Evolutionary conservation across 192 early-diverging fungal genomes (phyloP).

Genomic region (Mortierella hygrophila): DNA sequence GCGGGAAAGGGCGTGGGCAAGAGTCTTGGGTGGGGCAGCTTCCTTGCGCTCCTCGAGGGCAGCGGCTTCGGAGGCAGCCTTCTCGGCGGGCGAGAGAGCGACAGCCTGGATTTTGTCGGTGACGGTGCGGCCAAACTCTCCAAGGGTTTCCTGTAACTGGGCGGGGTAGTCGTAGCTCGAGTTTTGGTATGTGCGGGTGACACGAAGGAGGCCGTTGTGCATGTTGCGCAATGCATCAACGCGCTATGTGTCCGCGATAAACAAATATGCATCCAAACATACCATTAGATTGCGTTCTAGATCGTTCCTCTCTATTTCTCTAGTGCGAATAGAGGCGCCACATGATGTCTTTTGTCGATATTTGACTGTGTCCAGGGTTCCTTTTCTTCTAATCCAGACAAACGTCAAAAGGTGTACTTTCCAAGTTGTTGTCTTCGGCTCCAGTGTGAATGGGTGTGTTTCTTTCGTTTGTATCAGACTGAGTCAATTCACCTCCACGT

Average conservation of each 20-base stretch:
- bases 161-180: slow-evolving; percentile 84
- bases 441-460: too few species aligned
- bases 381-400: too few species aligned
- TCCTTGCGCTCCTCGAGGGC: slow-evolving; percentile 39
- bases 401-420: too few species aligned
- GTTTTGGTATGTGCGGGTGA: slow-evolving; percentile 80
- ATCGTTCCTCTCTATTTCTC: background rate
- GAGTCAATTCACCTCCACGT: too few species aligned
- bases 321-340: too few species aligned
- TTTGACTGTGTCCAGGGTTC: too few species aligned
- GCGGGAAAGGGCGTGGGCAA: slow-evolving; percentile 82
- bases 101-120: slow-evolving; percentile 71
- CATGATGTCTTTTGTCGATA: too few species aligned
- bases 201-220: slow-evolving; percentile 77
- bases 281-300: background rate
- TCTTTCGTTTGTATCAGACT: too few species aligned
- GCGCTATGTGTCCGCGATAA: slow-evolving; percentile 63
- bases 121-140: slow-evolving; percentile 79
- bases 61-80: slow-evolving; percentile 55
- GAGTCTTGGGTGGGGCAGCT: slow-evolving; percentile 66
- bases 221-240: slow-evolving; percentile 81
- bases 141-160: slow-evolving; percentile 75
- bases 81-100: slow-evolving; percentile 66
- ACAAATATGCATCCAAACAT: background rate
- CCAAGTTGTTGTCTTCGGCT: too few species aligned